Evolutionary conservation across 169 alveolate species (phyloP).

Genomic region (Plasmodium gaboni): DNA sequence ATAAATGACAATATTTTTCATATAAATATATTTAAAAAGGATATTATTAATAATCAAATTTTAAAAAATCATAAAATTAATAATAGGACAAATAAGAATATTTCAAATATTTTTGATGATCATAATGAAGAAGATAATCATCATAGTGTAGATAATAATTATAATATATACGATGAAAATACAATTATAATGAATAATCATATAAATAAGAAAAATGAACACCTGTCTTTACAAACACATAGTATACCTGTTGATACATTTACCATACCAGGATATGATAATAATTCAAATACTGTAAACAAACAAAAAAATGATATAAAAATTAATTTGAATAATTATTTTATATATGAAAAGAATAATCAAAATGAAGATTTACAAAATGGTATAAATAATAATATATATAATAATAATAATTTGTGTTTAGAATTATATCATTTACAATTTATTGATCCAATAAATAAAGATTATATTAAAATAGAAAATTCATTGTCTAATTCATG

Average conservation of each 20-base stretch:
- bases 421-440: slow-evolving; percentile 67
- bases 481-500: slow-evolving; percentile 65
- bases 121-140: not conserved
- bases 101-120: slow-evolving; percentile 7
- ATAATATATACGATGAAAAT: not conserved
- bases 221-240: not conserved
- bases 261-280: slow-evolving; percentile 40
- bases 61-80: not conserved
- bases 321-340: slow-evolving; percentile 17
- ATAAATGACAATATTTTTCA: slow-evolving; percentile 71
- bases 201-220: not conserved
- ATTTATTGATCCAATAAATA: slow-evolving; percentile 58
- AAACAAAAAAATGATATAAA: not conserved
- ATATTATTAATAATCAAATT: slow-evolving; percentile 29
- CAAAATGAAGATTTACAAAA: not conserved
- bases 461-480: slow-evolving; percentile 54
- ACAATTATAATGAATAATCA: not conserved
- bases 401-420: slow-evolving; percentile 21
- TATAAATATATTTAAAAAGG: slow-evolving; percentile 25
- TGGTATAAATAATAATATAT: not conserved
- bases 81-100: not conserved
- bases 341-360: slow-evolving; percentile 15
- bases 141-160: not conserved
- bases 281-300: not conserved
- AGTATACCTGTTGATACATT: slow-evolving; percentile 19